Percentiles rank a stretch among this genome's conserved stretches.
phyloP scores from a whole-genome alignment of 1,284 basidiomycete species.

The Leccinum ponderosum region DNA sequence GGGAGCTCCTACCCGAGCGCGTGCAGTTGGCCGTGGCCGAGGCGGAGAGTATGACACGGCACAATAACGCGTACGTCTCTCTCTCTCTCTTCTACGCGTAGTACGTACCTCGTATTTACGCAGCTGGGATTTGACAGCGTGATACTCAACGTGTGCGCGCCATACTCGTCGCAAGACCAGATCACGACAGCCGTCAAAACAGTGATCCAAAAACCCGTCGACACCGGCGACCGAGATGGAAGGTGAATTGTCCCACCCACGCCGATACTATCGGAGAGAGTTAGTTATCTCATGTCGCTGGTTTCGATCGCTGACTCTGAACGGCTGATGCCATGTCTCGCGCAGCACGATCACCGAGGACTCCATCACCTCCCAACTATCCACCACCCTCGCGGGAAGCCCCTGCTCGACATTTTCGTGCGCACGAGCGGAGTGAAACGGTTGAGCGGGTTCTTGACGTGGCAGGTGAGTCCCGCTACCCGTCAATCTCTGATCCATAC shows the following conservation, averaged over 20 bases:
- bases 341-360: constrained; percentile 62
- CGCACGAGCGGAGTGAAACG: constrained; percentile 92
- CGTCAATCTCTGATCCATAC: constrained; percentile 32
- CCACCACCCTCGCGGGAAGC: constrained; percentile 69
- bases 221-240: constrained; percentile 37
- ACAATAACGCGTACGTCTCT: constrained; percentile 57
- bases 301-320: neutral
- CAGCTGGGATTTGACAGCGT: constrained; percentile 51
- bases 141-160: constrained; percentile 93
- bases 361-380: constrained; percentile 64
- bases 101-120: neutral
- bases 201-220: constrained; percentile 52
- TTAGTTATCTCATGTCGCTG: neutral
- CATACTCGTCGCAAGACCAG: constrained; percentile 92
- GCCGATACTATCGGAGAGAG: neutral
- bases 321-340: neutral
- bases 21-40: constrained; percentile 72
- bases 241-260: constrained; percentile 20
- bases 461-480: constrained; percentile 71
- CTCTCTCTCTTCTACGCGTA: neutral
- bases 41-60: constrained; percentile 79
- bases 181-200: constrained; percentile 77
- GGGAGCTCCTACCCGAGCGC: constrained; percentile 72
- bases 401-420: constrained; percentile 88
- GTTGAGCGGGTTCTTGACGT: constrained; percentile 90